Conservation (phyloP, 306 rosid species). For the Gastrolobium villosum region DNA sequence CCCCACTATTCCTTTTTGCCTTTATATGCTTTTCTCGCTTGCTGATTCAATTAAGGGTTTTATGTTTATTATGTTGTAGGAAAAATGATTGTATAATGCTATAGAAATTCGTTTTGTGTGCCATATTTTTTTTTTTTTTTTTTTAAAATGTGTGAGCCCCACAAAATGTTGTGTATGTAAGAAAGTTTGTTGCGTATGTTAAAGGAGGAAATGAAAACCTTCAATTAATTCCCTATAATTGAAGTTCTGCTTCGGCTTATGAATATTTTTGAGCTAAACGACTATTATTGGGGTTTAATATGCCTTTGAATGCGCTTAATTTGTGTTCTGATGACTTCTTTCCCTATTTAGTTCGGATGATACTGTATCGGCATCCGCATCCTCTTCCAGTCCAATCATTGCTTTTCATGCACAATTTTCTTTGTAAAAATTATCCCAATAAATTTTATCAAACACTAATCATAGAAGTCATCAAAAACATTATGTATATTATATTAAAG, state of each 20-base stretch:
- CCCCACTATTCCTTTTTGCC: neutral
- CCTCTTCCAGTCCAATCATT: conserved; percentile 66
- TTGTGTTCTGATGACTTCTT: conserved; percentile 36
- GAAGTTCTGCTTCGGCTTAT: neutral
- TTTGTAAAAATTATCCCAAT: conserved; percentile 77
- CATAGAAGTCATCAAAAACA: conserved; percentile 86
- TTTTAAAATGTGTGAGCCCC: no score
- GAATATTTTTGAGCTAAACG: neutral
- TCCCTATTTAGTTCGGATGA: conserved; percentile 59
- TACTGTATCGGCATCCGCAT: conserved; percentile 41
- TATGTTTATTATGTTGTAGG: no score
- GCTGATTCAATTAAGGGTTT: no score
- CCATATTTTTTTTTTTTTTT: no score
- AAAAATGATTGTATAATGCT: no score
- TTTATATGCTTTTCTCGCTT: no score
- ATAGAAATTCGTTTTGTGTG: no score
- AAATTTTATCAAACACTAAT: conserved; percentile 53
- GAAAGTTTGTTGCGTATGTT: no score
- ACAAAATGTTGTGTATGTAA: no score
- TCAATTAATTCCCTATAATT: conserved; percentile 8
- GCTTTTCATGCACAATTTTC: conserved; percentile 65
- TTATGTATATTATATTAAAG: conserved; percentile 23
- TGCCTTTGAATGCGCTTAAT: conserved; percentile 10
- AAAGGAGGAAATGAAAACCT: no score
- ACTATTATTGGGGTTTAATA: neutral